These are phyloP conservation scores for Amanita phalloides DNA, from an alignment of 768 basidiomycete genomes.

Conservation along the genomic window DNA sequence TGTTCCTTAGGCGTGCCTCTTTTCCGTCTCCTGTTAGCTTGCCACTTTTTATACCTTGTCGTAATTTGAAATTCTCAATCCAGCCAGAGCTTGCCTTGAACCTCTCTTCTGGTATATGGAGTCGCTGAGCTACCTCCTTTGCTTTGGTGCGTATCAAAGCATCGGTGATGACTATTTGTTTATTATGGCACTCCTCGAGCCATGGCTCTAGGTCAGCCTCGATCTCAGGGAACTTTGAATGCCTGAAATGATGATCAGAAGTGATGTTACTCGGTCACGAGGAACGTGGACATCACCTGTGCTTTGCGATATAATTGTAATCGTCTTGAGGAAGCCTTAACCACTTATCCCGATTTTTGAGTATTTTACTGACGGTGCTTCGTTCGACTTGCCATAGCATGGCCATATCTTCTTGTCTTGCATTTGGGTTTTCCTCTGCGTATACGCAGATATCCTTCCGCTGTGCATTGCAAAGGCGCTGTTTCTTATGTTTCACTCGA, in stretches of 20 bases:
- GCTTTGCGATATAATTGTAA: conserved; percentile 51
- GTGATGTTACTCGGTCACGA: neutral
- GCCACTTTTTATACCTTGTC: conserved; percentile 66
- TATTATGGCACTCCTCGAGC: conserved; percentile 44
- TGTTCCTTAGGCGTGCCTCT: neutral
- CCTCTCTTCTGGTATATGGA: conserved; percentile 51
- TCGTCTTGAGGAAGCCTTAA: conserved; percentile 54
- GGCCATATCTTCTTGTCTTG: conserved; percentile 81
- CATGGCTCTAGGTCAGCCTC: conserved; percentile 55
- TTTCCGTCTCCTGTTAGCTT: conserved; percentile 32
- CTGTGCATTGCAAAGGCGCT: conserved; percentile 64
- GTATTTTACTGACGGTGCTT: conserved; percentile 89
- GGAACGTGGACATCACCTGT: conserved; percentile 35
- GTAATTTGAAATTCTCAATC: conserved; percentile 87
- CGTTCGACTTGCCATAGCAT: conserved; percentile 69
- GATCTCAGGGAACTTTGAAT: conserved; percentile 73
- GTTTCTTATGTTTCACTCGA: conserved; percentile 50
- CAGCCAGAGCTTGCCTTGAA: conserved; percentile 92
- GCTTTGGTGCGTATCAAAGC: conserved; percentile 53
- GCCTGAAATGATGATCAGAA: conserved; percentile 28
- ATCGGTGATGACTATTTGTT: conserved; percentile 47
- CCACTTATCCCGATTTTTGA: conserved; percentile 81
- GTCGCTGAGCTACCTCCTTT: conserved; percentile 46
- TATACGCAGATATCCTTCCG: conserved; percentile 68
- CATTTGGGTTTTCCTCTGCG: conserved; percentile 50